Conservation (phyloP, 805 yeast species). For the Schizosaccharomyces japonicus region DNA sequence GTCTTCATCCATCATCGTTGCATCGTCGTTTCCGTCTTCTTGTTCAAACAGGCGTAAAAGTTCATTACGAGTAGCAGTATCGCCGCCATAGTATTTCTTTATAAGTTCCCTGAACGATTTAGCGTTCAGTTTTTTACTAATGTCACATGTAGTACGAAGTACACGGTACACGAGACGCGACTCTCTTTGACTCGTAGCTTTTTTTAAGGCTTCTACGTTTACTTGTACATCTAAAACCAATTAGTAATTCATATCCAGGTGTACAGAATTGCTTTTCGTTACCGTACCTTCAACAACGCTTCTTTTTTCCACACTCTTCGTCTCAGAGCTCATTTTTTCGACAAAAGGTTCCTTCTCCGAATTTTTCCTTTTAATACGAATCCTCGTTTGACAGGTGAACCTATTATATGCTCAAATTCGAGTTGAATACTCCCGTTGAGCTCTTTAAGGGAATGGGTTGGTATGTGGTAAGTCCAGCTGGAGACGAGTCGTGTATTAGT, state of each 20-base stretch:
- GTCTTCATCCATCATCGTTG: neutral
- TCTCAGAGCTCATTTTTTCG: no score
- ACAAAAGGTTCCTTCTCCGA: no score
- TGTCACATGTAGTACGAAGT: conserved; percentile 53
- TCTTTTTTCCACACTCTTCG: neutral
- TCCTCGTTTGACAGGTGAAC: no score
- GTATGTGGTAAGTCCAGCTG: no score
- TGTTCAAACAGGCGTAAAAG: neutral
- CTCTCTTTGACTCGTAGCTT: conserved; percentile 52
- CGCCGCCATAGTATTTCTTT: conserved; percentile 28
- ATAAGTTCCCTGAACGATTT: conserved; percentile 34
- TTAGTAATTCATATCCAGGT: neutral
- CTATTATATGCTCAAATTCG: no score
- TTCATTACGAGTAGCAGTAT: neutral
- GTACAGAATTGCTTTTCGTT: neutral
- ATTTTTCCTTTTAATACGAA: no score
- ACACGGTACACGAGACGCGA: conserved; percentile 71
- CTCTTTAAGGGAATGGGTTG: no score
- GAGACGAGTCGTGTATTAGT: no score
- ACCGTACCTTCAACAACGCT: neutral
- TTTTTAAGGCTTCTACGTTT: conserved; percentile 14
- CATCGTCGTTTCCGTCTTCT: neutral
- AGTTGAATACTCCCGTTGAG: no score
- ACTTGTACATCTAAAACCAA: neutral
- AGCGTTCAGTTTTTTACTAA: conserved; percentile 40